Conservation (phyloP, 139 green algal species). For the Prasinococcaceae sp. region DNA sequence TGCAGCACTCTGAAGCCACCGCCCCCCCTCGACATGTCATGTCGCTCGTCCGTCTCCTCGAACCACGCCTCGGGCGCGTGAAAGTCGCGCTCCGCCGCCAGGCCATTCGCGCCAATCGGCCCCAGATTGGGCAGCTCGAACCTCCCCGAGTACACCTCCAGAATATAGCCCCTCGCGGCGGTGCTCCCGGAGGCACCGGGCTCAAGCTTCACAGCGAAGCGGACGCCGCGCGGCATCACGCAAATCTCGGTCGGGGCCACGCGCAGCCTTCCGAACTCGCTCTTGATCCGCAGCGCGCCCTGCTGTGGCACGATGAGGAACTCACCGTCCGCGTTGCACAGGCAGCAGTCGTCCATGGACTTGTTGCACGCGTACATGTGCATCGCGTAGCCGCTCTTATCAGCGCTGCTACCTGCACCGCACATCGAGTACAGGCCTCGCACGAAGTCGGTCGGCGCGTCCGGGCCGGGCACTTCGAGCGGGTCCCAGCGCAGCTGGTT, state of each 20-base stretch:
- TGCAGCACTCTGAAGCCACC: conserved; percentile 48
- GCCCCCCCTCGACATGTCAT: no score
- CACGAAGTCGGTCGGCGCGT: conserved; percentile 60
- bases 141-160: conserved; percentile 75
- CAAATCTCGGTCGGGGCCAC: conserved; percentile 48
- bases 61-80: conserved; percentile 61
- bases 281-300: conserved; percentile 56
- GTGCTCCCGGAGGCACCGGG: conserved; percentile 7
- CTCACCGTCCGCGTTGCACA: conserved; percentile 86
- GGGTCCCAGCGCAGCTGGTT: conserved; percentile 85
- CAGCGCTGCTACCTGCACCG: conserved; percentile 51
- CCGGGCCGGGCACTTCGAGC: conserved; percentile 32
- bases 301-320: conserved; percentile 87
- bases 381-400: conserved; percentile 76
- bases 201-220: conserved; percentile 65
- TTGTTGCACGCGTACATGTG: conserved; percentile 49
- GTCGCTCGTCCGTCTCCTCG: conserved; percentile 56
- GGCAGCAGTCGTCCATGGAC: conserved; percentile 52
- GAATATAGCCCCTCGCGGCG: conserved; percentile 61
- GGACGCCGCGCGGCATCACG: conserved; percentile 65
- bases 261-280: conserved; percentile 50
- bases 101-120: conserved; percentile 78
- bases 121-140: conserved; percentile 84
- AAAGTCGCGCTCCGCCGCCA: conserved; percentile 80
- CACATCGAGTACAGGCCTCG: conserved; percentile 67